Conservation (phyloP, 108 stramenopile species). For the Cyclostephanos invisitatus region DNA sequence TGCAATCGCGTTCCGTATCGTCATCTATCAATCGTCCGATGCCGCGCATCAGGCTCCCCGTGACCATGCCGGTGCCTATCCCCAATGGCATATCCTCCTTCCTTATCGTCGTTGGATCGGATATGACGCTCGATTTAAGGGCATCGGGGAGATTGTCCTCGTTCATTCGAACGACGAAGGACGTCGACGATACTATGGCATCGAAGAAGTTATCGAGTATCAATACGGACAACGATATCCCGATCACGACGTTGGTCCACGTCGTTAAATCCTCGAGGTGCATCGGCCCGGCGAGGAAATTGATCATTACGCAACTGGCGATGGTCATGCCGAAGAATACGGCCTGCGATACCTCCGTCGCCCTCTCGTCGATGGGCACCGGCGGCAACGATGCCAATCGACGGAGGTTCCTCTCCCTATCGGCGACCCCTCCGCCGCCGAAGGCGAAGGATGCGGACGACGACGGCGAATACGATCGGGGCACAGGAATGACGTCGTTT, state of each 20-base stretch:
- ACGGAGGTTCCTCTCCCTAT: slow-evolving; percentile 46
- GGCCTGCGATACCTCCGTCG: slow-evolving; percentile 74
- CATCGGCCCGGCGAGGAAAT: slow-evolving; percentile 62
- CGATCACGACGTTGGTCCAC: slow-evolving; percentile 56
- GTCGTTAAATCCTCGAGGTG: slow-evolving; percentile 57
- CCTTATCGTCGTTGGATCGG: neutral
- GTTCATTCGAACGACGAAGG: slow-evolving; percentile 52
- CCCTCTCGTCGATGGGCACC: slow-evolving; percentile 84
- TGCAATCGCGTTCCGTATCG: slow-evolving; percentile 93
- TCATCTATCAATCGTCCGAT: slow-evolving; percentile 78
- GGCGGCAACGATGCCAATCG: slow-evolving; percentile 55
- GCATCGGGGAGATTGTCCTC: slow-evolving; percentile 56
- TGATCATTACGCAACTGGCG: slow-evolving; percentile 65
- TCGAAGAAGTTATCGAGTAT: slow-evolving; percentile 88
- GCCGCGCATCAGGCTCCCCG: slow-evolving; percentile 80
- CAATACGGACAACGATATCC: slow-evolving; percentile 56
- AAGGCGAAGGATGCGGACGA: slow-evolving; percentile 31
- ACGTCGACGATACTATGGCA: slow-evolving; percentile 49
- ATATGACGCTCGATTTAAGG: slow-evolving; percentile 41
- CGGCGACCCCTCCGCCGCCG: slow-evolving; percentile 50
- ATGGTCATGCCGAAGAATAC: slow-evolving; percentile 63
- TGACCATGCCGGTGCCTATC: slow-evolving; percentile 74
- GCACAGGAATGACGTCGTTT: slow-evolving; percentile 56
- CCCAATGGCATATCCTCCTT: slow-evolving; percentile 71
- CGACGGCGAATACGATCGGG: slow-evolving; percentile 32